phyloP scores from a whole-genome alignment of 75 land plant species.

The Cupressus sempervirens region DNA sequence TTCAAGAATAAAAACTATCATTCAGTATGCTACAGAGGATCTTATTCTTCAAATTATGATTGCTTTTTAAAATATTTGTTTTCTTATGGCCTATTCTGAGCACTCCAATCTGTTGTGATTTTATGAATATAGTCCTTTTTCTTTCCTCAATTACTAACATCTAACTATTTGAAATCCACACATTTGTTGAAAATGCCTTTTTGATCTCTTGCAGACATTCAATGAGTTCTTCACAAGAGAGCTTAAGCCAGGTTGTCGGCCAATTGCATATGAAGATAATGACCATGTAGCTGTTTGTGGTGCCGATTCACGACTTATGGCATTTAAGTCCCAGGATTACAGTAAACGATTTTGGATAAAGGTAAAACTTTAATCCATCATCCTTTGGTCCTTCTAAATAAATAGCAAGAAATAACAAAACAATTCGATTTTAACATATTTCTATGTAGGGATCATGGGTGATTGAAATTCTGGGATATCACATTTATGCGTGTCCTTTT shows the following conservation, averaged over 20 bases:
- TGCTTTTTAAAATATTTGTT: not conserved
- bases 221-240: slow-evolving; percentile 95
- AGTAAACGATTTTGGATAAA: slow-evolving; percentile 54
- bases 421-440: not conserved
- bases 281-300: slow-evolving; percentile 89
- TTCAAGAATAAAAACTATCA: not conserved
- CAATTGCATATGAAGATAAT: slow-evolving; percentile 54
- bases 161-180: not conserved
- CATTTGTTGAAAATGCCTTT: not conserved
- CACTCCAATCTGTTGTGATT: not conserved
- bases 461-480: not conserved
- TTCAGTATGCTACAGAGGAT: not conserved
- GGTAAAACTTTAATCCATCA: not conserved
- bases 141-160: not conserved
- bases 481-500: not conserved
- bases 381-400: not conserved
- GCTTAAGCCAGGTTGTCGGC: slow-evolving; percentile 74
- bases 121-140: not conserved
- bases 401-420: not conserved
- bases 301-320: slow-evolving; percentile 89
- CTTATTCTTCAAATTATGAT: not conserved
- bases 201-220: slow-evolving; percentile 65
- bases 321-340: slow-evolving; percentile 55
- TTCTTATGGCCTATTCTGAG: not conserved
- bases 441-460: not conserved